Evolutionary conservation across 768 basidiomycete species (phyloP).

Genomic region (Coprinopsis cinerea): DNA sequence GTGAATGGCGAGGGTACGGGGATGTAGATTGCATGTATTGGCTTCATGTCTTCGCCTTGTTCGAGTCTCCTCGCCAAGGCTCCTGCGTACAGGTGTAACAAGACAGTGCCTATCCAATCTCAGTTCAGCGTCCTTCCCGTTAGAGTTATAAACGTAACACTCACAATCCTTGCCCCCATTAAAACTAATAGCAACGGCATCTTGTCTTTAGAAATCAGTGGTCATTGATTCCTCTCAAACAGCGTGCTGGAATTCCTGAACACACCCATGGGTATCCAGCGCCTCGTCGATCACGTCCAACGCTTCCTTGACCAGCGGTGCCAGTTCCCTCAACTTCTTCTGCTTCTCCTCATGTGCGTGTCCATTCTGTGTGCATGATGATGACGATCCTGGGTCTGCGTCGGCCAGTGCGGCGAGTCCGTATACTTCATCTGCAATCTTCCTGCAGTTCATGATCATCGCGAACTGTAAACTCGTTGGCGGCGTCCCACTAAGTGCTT

Average conservation of each 20-base stretch:
- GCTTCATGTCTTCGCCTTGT: constrained; percentile 27
- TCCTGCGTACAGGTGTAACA: constrained; percentile 83
- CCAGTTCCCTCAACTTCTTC: too few species aligned
- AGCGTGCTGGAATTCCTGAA: constrained; percentile 17
- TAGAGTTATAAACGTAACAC: constrained; percentile 18
- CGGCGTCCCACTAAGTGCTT: neutral
- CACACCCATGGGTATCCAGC: constrained; percentile 79
- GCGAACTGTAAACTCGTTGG: neutral
- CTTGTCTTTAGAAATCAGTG: constrained; percentile 39
- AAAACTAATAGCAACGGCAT: constrained; percentile 82
- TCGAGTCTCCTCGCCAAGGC: constrained; percentile 45
- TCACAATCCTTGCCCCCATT: constrained; percentile 98
- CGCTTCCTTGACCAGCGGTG: constrained; percentile 67
- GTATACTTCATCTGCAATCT: constrained; percentile 56
- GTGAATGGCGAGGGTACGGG: constrained; percentile 86
- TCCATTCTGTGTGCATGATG: too few species aligned
- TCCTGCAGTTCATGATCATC: constrained; percentile 41
- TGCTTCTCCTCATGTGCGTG: too few species aligned
- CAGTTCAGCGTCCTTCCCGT: neutral
- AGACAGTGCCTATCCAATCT: constrained; percentile 71
- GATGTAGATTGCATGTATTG: constrained; percentile 76
- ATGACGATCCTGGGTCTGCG: constrained; percentile 38
- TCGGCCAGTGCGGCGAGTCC: constrained; percentile 43
- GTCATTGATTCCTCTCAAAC: constrained; percentile 13
- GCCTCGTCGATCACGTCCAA: constrained; percentile 75